Evolutionary conservation across 177 flowering plant species (phyloP).

Genomic region (Vitis hybrid): DNA sequence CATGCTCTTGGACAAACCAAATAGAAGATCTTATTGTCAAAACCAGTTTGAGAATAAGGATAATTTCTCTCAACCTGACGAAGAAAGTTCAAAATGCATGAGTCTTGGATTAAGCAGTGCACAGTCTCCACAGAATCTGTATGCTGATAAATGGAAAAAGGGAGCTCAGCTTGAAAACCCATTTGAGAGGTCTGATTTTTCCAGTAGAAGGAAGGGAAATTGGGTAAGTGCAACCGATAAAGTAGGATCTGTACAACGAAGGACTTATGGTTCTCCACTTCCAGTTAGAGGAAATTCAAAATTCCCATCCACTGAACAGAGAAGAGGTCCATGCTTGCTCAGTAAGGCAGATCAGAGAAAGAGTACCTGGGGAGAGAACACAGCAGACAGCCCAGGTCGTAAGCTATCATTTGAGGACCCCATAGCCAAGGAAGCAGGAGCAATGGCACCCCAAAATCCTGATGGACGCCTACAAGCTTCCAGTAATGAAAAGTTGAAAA

Average conservation of each 20-base stretch:
- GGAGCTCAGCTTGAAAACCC: conserved; percentile 11
- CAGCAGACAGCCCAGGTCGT: conserved; percentile 16
- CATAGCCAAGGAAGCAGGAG: not conserved
- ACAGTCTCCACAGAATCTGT: conserved; percentile 10
- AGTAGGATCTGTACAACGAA: conserved; percentile 6
- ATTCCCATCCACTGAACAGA: conserved; percentile 33
- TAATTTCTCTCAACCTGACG: not conserved
- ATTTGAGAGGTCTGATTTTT: conserved; percentile 6
- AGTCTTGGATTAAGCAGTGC: not conserved
- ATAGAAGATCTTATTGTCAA: not conserved
- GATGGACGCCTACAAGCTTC: not conserved
- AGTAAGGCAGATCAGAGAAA: conserved; percentile 12
- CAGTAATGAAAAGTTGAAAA: not conserved
- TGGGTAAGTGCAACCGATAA: conserved; percentile 4
- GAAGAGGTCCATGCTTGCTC: conserved; percentile 19
- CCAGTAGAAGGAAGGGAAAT: conserved; percentile 7
- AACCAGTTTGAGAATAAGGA: conserved; percentile 6
- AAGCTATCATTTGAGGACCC: conserved; percentile 28
- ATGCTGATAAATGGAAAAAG: conserved; percentile 19
- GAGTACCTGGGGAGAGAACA: conserved; percentile 13
- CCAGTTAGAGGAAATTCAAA: conserved; percentile 11
- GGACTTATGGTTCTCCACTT: conserved; percentile 21
- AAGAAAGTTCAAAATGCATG: not conserved
- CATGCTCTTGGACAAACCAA: conserved; percentile 4
- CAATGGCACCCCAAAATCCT: conserved; percentile 1